Base-by-base conservation (phyloP, 345 rosid genomes). In the Camelina hispida region DNA sequence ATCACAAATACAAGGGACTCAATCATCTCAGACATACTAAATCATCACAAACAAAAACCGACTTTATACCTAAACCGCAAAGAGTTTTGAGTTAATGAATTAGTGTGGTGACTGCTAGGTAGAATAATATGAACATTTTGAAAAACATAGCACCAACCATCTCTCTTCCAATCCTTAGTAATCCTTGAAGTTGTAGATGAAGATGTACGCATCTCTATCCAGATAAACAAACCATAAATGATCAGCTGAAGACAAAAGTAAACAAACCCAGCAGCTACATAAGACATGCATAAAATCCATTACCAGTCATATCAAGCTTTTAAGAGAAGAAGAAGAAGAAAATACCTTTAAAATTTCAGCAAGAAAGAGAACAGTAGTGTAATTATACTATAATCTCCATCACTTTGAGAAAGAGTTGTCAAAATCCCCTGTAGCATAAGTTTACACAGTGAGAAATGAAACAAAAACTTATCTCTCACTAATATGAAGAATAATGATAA, bases 331-430 rank as follows among this genome's bases (percentile, higher is more conserved):
- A 8, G 23, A 22, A 22, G 28, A 25, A 25, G 0, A 25, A 73
- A 67, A 15, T 78, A 90, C 98, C 98, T 96, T 96, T 12, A 87
- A 88, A 63, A 87, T 83, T 84, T 96, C 97, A 1, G 98, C 97
- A 34, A 96, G 91, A 84, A 93, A 96, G 1, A 96, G 98, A 75
- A 93, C 86, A 9, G 98, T 96, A 0, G 99, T 96, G 65, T 90
- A 96, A 71, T 96, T 96, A 69, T 93, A 93, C 71, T 81, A 60
- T 93, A 96, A 48, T 78, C 86, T 54, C 99, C 97, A 78, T 89
- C 80, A 69, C 86, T 80, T 61, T 95, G 98, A 55, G 99, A 90
- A n/a, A 93, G 90, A 23, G 98, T 87, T 2, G 97, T 95, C 62
- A 93, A 81, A 62, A 96, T 96, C 60, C 98, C 99, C 99, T 94